These are phyloP conservation scores for Endoconidiophora laricicola DNA, from an alignment of 2,329 filamentous ascomycete genomes.

Conservation along the genomic window DNA sequence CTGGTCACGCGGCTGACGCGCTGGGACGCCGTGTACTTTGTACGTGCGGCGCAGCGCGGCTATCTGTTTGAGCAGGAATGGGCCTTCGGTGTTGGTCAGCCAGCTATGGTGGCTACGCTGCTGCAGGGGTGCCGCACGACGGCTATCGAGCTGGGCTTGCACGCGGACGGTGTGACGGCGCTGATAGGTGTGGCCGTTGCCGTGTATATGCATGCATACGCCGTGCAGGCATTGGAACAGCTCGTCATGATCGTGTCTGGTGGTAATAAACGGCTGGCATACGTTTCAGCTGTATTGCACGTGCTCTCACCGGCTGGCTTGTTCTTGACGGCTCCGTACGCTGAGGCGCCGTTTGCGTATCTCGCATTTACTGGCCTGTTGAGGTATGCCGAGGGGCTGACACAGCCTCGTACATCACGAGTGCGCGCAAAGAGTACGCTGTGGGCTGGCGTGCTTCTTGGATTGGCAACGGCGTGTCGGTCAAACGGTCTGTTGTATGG, in stretches of 20 bases:
- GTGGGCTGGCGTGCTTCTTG: conserved; percentile 51
- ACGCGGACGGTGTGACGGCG: conserved; percentile 15
- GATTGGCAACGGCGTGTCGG: conserved; percentile 54
- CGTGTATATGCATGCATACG: conserved; percentile 58
- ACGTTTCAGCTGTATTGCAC: conserved; percentile 49
- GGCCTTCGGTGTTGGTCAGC: conserved; percentile 50
- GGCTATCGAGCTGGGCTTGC: conserved; percentile 9
- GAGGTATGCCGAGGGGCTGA: conserved; percentile 39
- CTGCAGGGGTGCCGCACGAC: conserved; percentile 6
- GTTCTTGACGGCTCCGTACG: conserved; percentile 76
- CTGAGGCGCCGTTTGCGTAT: conserved; percentile 63
- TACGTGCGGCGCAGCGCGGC: conserved; percentile 43
- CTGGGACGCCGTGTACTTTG: conserved; percentile 72
- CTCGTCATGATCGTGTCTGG: conserved; percentile 50
- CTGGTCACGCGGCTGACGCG: conserved; percentile 44
- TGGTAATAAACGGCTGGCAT: conserved; percentile 28
- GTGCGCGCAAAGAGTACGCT: conserved; percentile 29
- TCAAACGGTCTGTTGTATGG: conserved; percentile 81
- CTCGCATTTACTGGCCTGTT: conserved; percentile 60
- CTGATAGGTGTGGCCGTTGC: conserved; percentile 50
- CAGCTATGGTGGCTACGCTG: conserved; percentile 17
- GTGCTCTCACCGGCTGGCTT: conserved; percentile 74
- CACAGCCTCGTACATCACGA: conserved; percentile 22
- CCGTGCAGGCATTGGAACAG: conserved; percentile 57
- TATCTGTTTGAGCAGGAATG: conserved; percentile 70